Percentiles rank a stretch among this genome's conserved stretches.
Conservation (phyloP, 1,284 basidiomycete genomes). For the Irpex lacteus region DNA sequence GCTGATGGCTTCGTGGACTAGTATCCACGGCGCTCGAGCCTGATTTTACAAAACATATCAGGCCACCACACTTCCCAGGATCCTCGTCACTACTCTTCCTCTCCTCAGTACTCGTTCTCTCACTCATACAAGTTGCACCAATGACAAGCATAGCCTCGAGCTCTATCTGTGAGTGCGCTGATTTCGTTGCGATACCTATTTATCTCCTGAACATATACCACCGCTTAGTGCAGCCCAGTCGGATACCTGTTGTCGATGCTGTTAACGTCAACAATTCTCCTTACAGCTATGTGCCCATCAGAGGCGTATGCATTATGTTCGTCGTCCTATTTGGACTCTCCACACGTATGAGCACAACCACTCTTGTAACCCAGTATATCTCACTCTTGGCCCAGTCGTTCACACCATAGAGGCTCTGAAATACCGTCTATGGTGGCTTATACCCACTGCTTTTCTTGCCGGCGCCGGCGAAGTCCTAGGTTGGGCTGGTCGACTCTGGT, state of each 20-base stretch:
- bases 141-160: not conserved
- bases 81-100: not conserved
- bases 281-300: constrained; percentile 22
- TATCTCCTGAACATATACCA: not conserved
- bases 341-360: constrained; percentile 14
- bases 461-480: constrained; percentile 52
- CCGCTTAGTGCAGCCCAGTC: not conserved
- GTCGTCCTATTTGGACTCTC: constrained; percentile 20
- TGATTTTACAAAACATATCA: not conserved
- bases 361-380: not conserved
- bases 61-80: not conserved
- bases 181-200: not conserved
- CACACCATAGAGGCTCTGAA: constrained; percentile 44
- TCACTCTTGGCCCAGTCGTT: constrained; percentile 22
- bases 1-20: not conserved
- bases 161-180: not conserved
- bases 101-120: not conserved
- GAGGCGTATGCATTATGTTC: constrained; percentile 19
- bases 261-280: constrained; percentile 10
- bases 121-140: not conserved
- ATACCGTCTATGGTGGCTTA: constrained; percentile 47
- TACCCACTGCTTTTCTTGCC: constrained; percentile 49
- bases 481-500: constrained; percentile 39
- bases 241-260: not conserved
- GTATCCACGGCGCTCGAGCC: not conserved